These are phyloP conservation scores for Trichoderma reesei DNA, from an alignment of 495 filamentous ascomycete genomes.

Conservation along the genomic window DNA sequence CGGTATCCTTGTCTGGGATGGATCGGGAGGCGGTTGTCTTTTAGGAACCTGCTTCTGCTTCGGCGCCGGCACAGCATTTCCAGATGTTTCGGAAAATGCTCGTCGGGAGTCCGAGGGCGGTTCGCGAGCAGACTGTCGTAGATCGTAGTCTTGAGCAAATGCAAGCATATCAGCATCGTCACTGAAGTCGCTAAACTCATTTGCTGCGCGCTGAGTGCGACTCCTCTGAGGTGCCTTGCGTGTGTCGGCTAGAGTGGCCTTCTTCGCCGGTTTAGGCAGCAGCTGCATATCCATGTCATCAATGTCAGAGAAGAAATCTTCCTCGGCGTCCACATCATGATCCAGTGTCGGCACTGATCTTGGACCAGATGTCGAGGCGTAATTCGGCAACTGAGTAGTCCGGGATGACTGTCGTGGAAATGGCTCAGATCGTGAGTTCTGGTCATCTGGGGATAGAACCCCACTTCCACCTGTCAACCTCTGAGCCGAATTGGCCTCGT, in stretches of 20 bases:
- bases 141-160: conserved; percentile 46
- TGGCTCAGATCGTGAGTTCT: background rate
- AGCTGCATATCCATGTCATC: conserved; percentile 8
- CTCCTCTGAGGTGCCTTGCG: conserved; percentile 8
- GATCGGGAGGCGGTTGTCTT: background rate
- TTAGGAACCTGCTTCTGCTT: background rate
- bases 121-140: conserved; percentile 23
- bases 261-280: conserved; percentile 12
- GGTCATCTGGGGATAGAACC: background rate
- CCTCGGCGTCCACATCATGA: background rate
- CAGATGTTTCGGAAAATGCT: conserved; percentile 12
- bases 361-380: background rate
- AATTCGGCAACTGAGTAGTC: background rate
- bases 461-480: background rate
- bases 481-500: background rate
- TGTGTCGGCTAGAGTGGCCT: conserved; percentile 16
- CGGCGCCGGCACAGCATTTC: conserved; percentile 1
- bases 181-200: conserved; percentile 55
- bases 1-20: conserved; percentile 19
- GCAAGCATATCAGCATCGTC: conserved; percentile 66
- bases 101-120: conserved; percentile 14
- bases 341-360: background rate
- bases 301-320: conserved; percentile 16
- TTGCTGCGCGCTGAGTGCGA: conserved; percentile 15
- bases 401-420: conserved; percentile 1